These are phyloP conservation scores for Plasmodium fragile DNA, from an alignment of 169 alveolate genomes.

Conservation along the genomic window DNA sequence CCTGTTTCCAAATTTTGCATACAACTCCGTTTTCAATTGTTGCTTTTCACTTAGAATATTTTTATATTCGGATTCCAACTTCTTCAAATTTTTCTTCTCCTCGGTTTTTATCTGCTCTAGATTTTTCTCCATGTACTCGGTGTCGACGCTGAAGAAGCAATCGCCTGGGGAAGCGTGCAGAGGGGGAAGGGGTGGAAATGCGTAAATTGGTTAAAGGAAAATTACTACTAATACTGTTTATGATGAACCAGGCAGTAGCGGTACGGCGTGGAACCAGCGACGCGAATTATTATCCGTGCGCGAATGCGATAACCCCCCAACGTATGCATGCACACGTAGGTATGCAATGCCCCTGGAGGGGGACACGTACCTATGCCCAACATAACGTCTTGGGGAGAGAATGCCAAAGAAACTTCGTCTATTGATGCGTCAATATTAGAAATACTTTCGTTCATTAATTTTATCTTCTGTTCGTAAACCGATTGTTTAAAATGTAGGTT, in stretches of 20 bases:
- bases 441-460: slow-evolving; percentile 57
- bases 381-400: slow-evolving; percentile 53
- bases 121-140: slow-evolving; percentile 51
- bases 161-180: slow-evolving; percentile 28
- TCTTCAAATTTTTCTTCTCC: slow-evolving; percentile 37
- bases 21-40: slow-evolving; percentile 72
- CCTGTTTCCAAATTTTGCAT: slow-evolving; percentile 75
- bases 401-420: slow-evolving; percentile 64
- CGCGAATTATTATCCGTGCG: not conserved
- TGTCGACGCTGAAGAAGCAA: slow-evolving; percentile 59
- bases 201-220: not conserved
- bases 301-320: not conserved
- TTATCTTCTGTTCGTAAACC: slow-evolving; percentile 55
- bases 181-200: not conserved
- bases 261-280: not conserved
- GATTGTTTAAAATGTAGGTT: slow-evolving; percentile 65
- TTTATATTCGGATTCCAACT: slow-evolving; percentile 66
- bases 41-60: slow-evolving; percentile 31
- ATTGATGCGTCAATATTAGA: slow-evolving; percentile 65
- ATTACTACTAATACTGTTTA: not conserved
- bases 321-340: not conserved
- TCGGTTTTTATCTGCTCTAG: slow-evolving; percentile 27
- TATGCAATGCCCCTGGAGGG: not conserved
- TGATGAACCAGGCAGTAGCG: not conserved
- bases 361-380: slow-evolving; percentile 47